Percentiles rank a stretch among this genome's conserved stretches.
These are phyloP conservation scores for Oryza coarctata DNA, from an alignment of 176 grass and related monocot species.

Conservation along the genomic window DNA sequence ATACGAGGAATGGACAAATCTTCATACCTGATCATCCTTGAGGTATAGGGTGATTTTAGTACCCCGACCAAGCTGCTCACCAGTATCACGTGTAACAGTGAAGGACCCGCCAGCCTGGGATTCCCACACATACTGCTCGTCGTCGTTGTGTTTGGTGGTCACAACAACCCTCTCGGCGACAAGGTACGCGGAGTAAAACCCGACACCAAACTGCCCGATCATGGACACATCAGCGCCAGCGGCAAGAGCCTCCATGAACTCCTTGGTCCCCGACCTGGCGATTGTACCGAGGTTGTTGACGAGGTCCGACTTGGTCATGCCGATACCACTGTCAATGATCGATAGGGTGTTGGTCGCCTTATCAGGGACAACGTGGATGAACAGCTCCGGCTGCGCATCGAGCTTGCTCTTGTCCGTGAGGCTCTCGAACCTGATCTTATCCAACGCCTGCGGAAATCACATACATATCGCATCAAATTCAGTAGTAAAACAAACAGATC, in stretches of 20 bases:
- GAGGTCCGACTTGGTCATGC: conserved; percentile 86
- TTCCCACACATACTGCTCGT: conserved; percentile 91
- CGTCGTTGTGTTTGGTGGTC: conserved; percentile 77
- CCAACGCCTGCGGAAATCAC: conserved; percentile 56
- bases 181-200: conserved; percentile 79
- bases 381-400: conserved; percentile 77
- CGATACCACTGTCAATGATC: conserved; percentile 79
- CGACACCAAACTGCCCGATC: conserved; percentile 85
- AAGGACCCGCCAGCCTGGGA: conserved; percentile 83
- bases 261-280: conserved; percentile 79
- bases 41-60: conserved; percentile 85
- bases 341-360: conserved; percentile 68
- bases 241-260: conserved; percentile 89
- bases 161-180: conserved; percentile 75
- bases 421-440: conserved; percentile 90
- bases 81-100: conserved; percentile 66
- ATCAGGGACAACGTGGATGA: conserved; percentile 84
- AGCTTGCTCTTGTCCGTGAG: conserved; percentile 98
- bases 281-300: conserved; percentile 95
- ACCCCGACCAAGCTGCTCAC: conserved; percentile 71
- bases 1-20: background rate
- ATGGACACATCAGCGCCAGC: conserved; percentile 81
- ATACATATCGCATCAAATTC: background rate
- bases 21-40: conserved; percentile 82
- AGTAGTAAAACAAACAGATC: background rate